A percentile compares a stretch with the other conserved stretches of the same genome.
Conservation (phyloP, 805 yeast species). For the Candida maesae region DNA sequence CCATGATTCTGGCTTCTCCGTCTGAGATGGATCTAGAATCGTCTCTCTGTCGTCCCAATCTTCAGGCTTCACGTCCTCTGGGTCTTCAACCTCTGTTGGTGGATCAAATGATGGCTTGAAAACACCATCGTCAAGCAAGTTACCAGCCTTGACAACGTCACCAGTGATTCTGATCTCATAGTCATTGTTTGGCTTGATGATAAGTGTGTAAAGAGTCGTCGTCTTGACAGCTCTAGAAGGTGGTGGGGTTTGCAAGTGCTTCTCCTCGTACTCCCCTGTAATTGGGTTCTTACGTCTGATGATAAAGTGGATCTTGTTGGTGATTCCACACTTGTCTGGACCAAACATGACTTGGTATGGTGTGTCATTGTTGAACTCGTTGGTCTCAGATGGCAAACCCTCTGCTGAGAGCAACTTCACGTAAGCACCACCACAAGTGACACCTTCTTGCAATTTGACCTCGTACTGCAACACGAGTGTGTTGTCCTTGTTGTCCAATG, state of each 20-base stretch:
- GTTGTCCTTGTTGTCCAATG: conserved; percentile 56
- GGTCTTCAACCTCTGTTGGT: conserved; percentile 58
- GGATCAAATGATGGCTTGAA: conserved; percentile 69
- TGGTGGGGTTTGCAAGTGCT: conserved; percentile 66
- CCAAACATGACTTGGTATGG: conserved; percentile 91
- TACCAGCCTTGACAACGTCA: conserved; percentile 65
- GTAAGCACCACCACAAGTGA: conserved; percentile 88
- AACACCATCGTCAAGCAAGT: conserved; percentile 48
- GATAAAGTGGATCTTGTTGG: conserved; percentile 78
- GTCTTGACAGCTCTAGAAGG: conserved; percentile 46
- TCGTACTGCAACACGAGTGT: conserved; percentile 87
- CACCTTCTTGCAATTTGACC: conserved; percentile 74
- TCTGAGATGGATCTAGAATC: conserved; percentile 65
- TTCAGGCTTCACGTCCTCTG: conserved; percentile 58
- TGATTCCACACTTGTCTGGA: conserved; percentile 84
- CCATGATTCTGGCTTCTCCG: conserved; percentile 79
- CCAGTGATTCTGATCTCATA: conserved; percentile 86
- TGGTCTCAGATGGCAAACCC: conserved; percentile 33
- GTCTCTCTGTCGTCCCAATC: conserved; percentile 74
- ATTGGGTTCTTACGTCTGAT: conserved; percentile 53
- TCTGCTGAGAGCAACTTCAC: conserved; percentile 60
- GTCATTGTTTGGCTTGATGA: conserved; percentile 59
- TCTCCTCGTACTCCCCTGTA: conserved; percentile 60
- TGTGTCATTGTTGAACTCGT: conserved; percentile 57
- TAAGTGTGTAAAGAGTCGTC: conserved; percentile 71